phyloP scores from a whole-genome alignment of 257 asterid species.

The Salvia rosmarinus region DNA sequence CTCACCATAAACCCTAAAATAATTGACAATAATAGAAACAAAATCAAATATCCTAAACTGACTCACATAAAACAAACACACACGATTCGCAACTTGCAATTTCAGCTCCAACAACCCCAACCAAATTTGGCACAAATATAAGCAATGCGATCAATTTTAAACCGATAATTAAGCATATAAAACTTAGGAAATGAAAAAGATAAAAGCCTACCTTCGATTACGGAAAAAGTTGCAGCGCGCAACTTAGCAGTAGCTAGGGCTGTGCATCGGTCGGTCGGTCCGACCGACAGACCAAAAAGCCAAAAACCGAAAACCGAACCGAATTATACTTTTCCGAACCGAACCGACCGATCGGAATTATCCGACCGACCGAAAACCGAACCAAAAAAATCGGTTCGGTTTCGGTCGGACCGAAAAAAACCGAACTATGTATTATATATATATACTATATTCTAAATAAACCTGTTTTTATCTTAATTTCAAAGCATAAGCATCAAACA shows the following conservation, averaged over 20 bases:
- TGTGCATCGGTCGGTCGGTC: too few species aligned
- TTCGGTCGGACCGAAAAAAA: too few species aligned
- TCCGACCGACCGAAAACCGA: too few species aligned
- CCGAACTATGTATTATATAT: too few species aligned
- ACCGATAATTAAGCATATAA: not conserved
- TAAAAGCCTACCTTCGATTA: constrained; percentile 26
- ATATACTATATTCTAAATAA: too few species aligned
- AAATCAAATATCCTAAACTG: not conserved
- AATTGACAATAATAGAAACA: not conserved
- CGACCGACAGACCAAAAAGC: too few species aligned
- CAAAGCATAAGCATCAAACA: too few species aligned
- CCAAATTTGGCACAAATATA: not conserved
- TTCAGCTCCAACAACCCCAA: constrained; percentile 29
- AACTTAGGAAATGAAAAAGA: not conserved
- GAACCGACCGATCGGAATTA: too few species aligned
- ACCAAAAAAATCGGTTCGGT: too few species aligned
- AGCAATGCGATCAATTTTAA: not conserved
- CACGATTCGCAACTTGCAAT: not conserved
- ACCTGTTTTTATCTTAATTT: too few species aligned
- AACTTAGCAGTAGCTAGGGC: not conserved
- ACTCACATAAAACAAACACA: not conserved
- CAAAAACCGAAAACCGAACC: too few species aligned
- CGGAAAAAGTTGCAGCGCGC: constrained; percentile 21
- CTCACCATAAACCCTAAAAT: not conserved
- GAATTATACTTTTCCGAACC: too few species aligned